Evolutionary conservation across 371 early-diverging fungal genomes (phyloP), one percentile per base, ranked within the genome.

Genomic region (Quaeritorhiza haematococci): DNA sequence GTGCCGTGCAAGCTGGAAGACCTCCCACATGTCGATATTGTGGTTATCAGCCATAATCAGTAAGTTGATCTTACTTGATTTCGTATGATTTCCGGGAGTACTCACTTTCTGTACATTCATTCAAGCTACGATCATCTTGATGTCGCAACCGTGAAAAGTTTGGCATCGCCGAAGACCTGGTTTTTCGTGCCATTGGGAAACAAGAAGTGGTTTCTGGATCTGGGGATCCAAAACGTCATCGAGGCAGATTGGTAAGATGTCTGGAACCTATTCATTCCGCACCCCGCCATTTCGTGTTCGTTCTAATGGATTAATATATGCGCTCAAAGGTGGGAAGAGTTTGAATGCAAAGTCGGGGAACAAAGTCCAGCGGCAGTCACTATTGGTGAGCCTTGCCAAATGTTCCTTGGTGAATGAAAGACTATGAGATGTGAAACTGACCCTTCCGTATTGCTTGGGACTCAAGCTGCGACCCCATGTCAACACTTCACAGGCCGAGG

Each of bases 201-300:
- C 65, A 80, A 80, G 33, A 30, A 56, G 2, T 84, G 85, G 78
- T 84, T 91, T 26, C 55, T 67, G 8, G 63, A 74, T 0, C 45
- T 76, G 7, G 80, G 78, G 5, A 79, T 79, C 53, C 47, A 63
- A 8, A 79, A 79, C 15, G 79, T 84, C 6, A 47, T 61, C 4
- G 85, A 89, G 49, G 72, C 78, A 35, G 91, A 91, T 67, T 91
- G 91, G 91, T n/a, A n/a, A n/a, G n/a, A n/a, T n/a, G n/a, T 56
- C 53, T 49, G 15, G 28, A 23, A 8, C 24, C 29, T 13, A 19
- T 19, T 32, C 45, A 6, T 21, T 24, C 46, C 21, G 38, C 38
- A n/a, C 13, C 13, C 13, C 38, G 13, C n/a, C 13, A 13, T n/a
- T 13, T 38, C n/a, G 8, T 17, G 6, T 21, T 45, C 46, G 8